These are phyloP conservation scores for Solanum piurae DNA, from an alignment of 257 asterid species.

Conservation along the genomic window DNA sequence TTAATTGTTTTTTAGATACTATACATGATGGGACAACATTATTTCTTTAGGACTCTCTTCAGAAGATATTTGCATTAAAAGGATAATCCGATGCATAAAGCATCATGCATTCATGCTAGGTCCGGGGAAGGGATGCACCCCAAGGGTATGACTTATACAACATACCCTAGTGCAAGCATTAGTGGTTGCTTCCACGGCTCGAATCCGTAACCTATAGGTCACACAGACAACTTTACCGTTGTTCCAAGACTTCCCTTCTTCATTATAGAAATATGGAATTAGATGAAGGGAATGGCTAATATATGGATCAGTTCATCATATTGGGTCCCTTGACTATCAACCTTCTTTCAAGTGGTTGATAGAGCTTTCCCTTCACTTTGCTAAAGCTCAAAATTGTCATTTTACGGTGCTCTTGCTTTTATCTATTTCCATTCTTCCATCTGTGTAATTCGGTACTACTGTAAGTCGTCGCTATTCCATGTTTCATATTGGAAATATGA, in stretches of 20 bases:
- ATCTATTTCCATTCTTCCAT: background rate
- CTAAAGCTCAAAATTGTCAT: background rate
- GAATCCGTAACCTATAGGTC: background rate
- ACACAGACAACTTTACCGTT: no score
- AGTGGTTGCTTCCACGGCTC: background rate
- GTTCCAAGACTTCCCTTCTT: background rate
- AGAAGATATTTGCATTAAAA: background rate
- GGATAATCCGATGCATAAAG: background rate
- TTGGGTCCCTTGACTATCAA: background rate
- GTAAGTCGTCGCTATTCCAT: background rate
- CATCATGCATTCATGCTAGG: background rate
- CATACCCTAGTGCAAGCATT: background rate
- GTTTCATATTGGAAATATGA: background rate
- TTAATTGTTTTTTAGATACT: background rate
- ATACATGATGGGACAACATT: background rate
- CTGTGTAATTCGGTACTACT: background rate
- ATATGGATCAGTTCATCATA: background rate
- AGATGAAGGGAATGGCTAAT: background rate
- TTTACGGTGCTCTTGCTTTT: background rate
- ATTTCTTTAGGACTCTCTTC: background rate
- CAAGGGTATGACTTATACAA: background rate
- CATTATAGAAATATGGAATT: background rate
- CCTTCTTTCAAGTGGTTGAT: background rate
- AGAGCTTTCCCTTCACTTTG: background rate
- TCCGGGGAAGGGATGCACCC: background rate